Base-by-base conservation (phyloP, 1,139 yeast species). In the Ogataea hybrid region DNA sequence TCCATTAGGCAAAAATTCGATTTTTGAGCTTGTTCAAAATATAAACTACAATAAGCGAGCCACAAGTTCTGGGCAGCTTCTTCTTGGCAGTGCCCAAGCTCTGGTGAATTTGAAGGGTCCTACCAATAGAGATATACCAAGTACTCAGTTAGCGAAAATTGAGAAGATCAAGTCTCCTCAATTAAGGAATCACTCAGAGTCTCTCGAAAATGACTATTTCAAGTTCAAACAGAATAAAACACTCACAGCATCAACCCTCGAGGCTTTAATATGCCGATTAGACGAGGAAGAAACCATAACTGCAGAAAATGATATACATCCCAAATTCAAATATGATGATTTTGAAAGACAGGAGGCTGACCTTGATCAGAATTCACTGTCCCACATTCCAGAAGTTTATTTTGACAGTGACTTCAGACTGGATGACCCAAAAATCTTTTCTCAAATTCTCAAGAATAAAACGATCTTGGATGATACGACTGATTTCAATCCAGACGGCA, bases 381-480 rank as follows among this genome's bases (percentile, higher is more conserved):
- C 66, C 2, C 56, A 70, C 2, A 77, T 92, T 3, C 97, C 98
- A 0, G 63, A 66, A 4, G 78, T 87, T 2, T 94, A 78, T 56
- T 79, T 83, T 47, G 78, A 75, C 29, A 69, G 75, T 5, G 75
- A 81, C 39, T 92, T 92, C 63, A 73, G 88, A 50, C 70, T 92
- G 30, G 97, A 92, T 57, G 89, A 94, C 59, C 97, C 97, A 4
- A 71, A 96, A 44, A 73, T 83, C 1, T 92, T 92, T 63, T 80
- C 80, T 47, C 70, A 77, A 44, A 95, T 90, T 2, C 73, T 85
- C 27, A 86, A 79, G 41, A 71, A 74, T 37, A 61, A 76, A 4
- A 67, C 70, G 11, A 51, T 68, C 28, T 47, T 45, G 23, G 44
- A 50, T 6, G 52, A 44, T 6, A 50, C 56, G 3, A 53, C 56